These are phyloP conservation scores for Hyaloperonospora brassicae DNA, from an alignment of 352 stramenopile species.

Conservation along the genomic window DNA sequence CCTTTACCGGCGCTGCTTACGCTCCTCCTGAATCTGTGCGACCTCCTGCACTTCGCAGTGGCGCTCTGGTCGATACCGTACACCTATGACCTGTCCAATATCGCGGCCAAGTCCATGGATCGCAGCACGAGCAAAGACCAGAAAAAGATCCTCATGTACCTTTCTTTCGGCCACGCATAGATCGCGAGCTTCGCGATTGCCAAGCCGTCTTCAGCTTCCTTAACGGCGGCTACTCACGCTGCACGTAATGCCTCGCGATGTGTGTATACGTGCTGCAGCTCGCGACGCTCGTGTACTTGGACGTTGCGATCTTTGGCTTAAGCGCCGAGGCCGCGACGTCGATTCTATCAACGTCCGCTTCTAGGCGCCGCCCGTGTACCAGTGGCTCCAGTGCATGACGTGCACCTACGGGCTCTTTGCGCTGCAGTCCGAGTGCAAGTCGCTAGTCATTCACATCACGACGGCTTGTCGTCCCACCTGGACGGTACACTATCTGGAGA, in stretches of 20 bases:
- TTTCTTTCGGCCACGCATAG: conserved; percentile 18
- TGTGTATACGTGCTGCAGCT: conserved; percentile 39
- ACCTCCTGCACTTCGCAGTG: conserved; percentile 42
- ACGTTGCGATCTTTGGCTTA: conserved; percentile 31
- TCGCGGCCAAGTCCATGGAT: conserved; percentile 59
- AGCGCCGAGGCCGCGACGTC: conserved; percentile 38
- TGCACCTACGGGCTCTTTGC: conserved; percentile 39
- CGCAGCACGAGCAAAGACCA: conserved; percentile 35
- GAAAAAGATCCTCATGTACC: conserved; percentile 35
- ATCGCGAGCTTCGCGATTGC: conserved; percentile 27
- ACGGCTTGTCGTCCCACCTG: no score
- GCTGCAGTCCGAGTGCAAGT: conserved; percentile 23
- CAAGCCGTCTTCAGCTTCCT: conserved; percentile 22
- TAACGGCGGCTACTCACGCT: conserved; percentile 28
- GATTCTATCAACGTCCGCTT: conserved; percentile 48
- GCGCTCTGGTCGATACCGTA: conserved; percentile 45
- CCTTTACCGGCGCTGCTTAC: conserved; percentile 26
- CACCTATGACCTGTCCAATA: conserved; percentile 48
- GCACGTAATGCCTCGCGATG: conserved; percentile 31
- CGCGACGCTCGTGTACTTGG: conserved; percentile 38
- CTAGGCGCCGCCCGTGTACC: conserved; percentile 45
- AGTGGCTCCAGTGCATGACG: conserved; percentile 52
- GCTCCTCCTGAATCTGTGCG: conserved; percentile 32
- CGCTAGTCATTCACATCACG: conserved; percentile 33
- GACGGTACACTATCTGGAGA: no score